A percentile compares a stretch with the other conserved stretches of the same genome.
These are phyloP conservation scores for Brassica incana DNA, from an alignment of 345 rosid genomes.

Conservation along the genomic window DNA sequence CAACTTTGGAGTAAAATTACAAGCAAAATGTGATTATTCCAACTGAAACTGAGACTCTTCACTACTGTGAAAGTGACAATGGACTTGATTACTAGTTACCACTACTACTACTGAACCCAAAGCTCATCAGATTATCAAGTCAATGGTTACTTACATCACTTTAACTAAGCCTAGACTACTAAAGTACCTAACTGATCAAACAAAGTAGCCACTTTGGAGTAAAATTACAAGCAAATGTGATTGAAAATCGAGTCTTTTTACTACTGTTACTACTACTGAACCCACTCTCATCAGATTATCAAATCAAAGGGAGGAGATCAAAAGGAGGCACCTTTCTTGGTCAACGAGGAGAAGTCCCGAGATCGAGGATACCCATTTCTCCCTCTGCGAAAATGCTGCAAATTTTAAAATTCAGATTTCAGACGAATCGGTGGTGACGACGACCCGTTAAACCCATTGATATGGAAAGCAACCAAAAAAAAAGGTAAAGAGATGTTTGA, in stretches of 20 bases:
- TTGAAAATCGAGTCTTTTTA: neutral
- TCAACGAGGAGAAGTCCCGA: conserved; percentile 39
- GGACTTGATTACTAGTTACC: neutral
- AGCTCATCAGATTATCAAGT: neutral
- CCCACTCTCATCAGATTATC: conserved; percentile 4
- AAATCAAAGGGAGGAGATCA: neutral
- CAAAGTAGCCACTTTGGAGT: conserved; percentile 16
- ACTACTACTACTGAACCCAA: neutral
- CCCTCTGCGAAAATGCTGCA: conserved; percentile 45
- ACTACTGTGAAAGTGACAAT: neutral
- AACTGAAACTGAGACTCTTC: neutral
- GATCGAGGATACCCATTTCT: conserved; percentile 36
- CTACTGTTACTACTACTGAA: neutral
- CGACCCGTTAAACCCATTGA: conserved; percentile 12
- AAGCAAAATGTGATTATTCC: conserved; percentile 8
- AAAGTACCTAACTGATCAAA: neutral
- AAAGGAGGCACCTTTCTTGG: conserved; percentile 43
- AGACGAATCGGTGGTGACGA: conserved; percentile 6
- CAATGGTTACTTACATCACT: neutral
- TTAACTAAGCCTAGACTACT: neutral
- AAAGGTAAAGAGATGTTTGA: neutral
- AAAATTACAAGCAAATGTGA: conserved; percentile 13
- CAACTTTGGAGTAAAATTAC: neutral
- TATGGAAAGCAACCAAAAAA: neutral
- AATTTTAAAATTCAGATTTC: neutral